phyloP scores from a whole-genome alignment of 306 rosid species.

The Myrica gale region DNA sequence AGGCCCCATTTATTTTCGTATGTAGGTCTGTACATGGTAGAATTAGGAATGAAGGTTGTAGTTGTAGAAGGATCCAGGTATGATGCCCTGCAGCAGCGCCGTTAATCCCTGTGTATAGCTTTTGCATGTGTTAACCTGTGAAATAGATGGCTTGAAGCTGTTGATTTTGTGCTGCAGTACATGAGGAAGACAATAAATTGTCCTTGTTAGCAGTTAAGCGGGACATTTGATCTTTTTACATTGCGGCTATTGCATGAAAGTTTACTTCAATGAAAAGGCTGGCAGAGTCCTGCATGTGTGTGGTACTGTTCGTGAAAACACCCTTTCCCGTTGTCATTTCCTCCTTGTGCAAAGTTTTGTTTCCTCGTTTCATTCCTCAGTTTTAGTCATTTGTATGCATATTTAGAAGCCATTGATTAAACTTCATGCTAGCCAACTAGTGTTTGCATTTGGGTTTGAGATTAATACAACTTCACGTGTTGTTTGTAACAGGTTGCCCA shows the following conservation, averaged over 20 bases:
- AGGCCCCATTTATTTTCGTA: constrained; percentile 19
- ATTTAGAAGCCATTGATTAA: too few relatives aligned
- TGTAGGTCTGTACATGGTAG: constrained; percentile 26
- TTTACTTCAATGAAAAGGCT: too few relatives aligned
- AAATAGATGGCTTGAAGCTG: constrained; percentile 1
- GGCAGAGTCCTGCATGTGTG: too few relatives aligned
- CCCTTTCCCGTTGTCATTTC: too few relatives aligned
- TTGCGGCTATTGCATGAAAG: neutral
- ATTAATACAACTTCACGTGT: too few relatives aligned
- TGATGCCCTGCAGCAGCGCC: constrained; percentile 5
- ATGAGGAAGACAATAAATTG: neutral
- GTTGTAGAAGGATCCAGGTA: constrained; percentile 25
- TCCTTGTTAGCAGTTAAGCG: neutral
- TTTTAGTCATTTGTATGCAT: too few relatives aligned
- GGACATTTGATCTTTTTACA: neutral
- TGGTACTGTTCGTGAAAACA: too few relatives aligned
- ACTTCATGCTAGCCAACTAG: too few relatives aligned
- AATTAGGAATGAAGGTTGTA: constrained; percentile 21
- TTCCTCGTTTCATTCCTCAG: too few relatives aligned
- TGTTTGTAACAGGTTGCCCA: too few relatives aligned
- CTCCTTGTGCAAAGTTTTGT: too few relatives aligned
- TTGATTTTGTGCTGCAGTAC: neutral
- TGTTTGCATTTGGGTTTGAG: too few relatives aligned
- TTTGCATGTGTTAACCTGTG: neutral
- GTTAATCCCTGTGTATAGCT: constrained; percentile 23